Evolutionary conservation across 75 land plant genomes (phyloP).

Genomic region (Isoetes taiwanensis): DNA sequence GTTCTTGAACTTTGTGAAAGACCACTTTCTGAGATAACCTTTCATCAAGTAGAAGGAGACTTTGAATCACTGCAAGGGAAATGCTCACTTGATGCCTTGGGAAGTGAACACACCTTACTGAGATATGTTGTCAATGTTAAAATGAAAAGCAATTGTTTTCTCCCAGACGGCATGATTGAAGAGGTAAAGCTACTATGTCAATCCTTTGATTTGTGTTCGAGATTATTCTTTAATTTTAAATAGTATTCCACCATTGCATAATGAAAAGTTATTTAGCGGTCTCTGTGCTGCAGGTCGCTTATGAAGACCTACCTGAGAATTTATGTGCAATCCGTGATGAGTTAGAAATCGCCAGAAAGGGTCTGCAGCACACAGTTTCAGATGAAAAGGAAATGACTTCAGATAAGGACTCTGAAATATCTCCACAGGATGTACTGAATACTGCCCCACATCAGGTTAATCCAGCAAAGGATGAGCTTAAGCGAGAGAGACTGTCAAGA

Average conservation of each 20-base stretch:
- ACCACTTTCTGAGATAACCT: constrained; percentile 61
- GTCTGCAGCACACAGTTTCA: neutral
- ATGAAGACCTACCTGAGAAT: constrained; percentile 97
- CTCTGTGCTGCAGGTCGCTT: constrained; percentile 51
- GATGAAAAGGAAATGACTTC: constrained; percentile 9
- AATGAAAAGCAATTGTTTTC: constrained; percentile 65
- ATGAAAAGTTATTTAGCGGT: neutral
- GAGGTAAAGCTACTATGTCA: constrained; percentile 38
- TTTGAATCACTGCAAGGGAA: constrained; percentile 83
- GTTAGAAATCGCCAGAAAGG: neutral
- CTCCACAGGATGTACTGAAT: neutral
- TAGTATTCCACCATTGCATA: neutral
- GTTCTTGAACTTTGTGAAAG: constrained; percentile 70
- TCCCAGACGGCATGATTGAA: constrained; percentile 91
- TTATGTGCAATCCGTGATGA: constrained; percentile 86
- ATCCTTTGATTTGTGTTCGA: neutral
- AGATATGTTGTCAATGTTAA: constrained; percentile 78
- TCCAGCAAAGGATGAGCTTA: constrained; percentile 14
- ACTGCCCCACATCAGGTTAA: constrained; percentile 5
- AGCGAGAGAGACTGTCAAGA: neutral
- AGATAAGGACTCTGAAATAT: neutral
- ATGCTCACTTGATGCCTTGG: constrained; percentile 75
- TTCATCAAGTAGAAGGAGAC: constrained; percentile 96
- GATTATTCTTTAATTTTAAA: neutral
- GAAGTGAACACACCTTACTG: constrained; percentile 72